Conservation (phyloP, 1,284 basidiomycete species). For the Ceratobasidium sp. region DNA sequence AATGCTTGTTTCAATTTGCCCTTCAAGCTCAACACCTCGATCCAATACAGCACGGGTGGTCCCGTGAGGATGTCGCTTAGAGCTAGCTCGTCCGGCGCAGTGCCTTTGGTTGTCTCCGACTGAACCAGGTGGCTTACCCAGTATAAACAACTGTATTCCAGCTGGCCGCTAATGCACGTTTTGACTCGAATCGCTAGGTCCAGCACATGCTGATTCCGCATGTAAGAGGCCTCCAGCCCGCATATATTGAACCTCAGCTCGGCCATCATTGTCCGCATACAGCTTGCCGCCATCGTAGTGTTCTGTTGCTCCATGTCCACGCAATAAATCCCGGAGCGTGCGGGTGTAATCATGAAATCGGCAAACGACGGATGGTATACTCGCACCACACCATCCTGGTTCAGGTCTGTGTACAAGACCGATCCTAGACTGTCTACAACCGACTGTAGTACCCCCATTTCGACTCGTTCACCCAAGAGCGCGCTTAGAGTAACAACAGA, state of each 20-base stretch:
- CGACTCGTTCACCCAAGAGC: neutral
- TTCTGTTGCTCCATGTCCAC: slow-evolving; percentile 12
- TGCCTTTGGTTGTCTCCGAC: neutral
- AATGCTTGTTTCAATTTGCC: slow-evolving; percentile 8
- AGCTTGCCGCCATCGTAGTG: neutral
- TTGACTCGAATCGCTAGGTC: neutral
- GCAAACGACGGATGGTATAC: slow-evolving; percentile 25
- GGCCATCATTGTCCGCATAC: neutral
- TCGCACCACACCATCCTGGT: slow-evolving; percentile 10
- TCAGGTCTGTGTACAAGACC: slow-evolving; percentile 32
- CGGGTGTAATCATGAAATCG: neutral
- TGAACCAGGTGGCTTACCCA: slow-evolving; percentile 12
- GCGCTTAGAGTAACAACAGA: neutral
- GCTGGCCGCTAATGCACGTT: neutral
- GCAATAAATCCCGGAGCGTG: neutral
- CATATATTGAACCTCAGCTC: slow-evolving; percentile 36
- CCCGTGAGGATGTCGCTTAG: neutral
- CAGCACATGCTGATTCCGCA: neutral
- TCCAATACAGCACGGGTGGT: slow-evolving; percentile 27
- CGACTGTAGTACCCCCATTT: neutral
- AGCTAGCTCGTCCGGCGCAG: too few species aligned
- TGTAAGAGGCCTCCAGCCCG: slow-evolving; percentile 26
- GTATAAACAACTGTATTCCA: slow-evolving; percentile 14
- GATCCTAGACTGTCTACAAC: slow-evolving; percentile 22
- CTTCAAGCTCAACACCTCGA: slow-evolving; percentile 42